Evolutionary conservation across 345 rosid species (phyloP).

Genomic region (Sisymbrium altissimum): DNA sequence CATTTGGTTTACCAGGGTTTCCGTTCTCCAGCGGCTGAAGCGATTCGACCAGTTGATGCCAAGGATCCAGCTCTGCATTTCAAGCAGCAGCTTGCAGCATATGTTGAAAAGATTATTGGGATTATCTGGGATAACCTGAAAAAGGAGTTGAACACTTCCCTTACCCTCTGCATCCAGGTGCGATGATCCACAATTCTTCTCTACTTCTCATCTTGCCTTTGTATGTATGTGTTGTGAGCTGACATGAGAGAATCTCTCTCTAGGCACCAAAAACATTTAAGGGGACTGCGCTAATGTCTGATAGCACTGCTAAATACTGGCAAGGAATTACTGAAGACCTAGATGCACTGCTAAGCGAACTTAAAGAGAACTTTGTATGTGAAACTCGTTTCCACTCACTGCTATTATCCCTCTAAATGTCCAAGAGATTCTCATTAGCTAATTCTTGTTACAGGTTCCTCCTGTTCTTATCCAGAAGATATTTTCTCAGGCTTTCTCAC

Average conservation of each 20-base stretch:
- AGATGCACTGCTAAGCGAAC: slow-evolving; percentile 62
- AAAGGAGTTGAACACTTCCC: slow-evolving; percentile 69
- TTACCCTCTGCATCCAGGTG: slow-evolving; percentile 90
- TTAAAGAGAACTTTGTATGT: slow-evolving; percentile 87
- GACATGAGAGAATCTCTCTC: slow-evolving; percentile 12
- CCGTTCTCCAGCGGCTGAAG: slow-evolving; percentile 72
- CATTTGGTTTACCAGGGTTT: slow-evolving; percentile 59
- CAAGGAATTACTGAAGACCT: slow-evolving; percentile 78
- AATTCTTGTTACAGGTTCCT: slow-evolving; percentile 61
- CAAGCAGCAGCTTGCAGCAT: slow-evolving; percentile 94
- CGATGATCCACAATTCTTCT: slow-evolving; percentile 16
- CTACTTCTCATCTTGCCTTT: background rate
- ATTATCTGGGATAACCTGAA: slow-evolving; percentile 94
- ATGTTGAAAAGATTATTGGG: slow-evolving; percentile 91
- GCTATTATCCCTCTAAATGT: slow-evolving; percentile 11
- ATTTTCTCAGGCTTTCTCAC: slow-evolving; percentile 82
- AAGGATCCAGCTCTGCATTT: slow-evolving; percentile 95
- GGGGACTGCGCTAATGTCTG: slow-evolving; percentile 45
- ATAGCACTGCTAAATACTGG: slow-evolving; percentile 85
- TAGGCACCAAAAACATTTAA: slow-evolving; percentile 89
- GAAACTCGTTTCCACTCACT: slow-evolving; percentile 10
- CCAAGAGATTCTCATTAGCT: slow-evolving; percentile 21
- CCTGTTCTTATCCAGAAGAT: slow-evolving; percentile 88
- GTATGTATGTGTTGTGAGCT: slow-evolving; percentile 1
- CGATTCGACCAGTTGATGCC: slow-evolving; percentile 89